Percentiles rank a stretch among this genome's conserved stretches.
These are phyloP conservation scores for Talaromyces marneffei DNA, from an alignment of 2,329 filamentous ascomycete genomes.

Conservation along the genomic window DNA sequence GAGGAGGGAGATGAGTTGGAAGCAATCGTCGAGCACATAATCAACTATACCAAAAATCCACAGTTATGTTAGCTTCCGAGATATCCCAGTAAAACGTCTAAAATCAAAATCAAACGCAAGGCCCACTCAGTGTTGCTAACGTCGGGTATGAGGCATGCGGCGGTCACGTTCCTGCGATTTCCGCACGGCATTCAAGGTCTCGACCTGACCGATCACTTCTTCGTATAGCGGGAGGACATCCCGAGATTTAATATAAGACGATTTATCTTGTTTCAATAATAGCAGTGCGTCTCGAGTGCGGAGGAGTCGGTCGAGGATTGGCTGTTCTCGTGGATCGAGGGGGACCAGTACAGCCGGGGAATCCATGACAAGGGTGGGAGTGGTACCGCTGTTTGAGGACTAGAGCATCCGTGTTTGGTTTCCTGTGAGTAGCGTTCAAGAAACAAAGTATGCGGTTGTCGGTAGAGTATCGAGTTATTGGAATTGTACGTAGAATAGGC, in stretches of 20 bases:
- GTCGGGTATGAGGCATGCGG: constrained; percentile 55
- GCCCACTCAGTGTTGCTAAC: constrained; percentile 31
- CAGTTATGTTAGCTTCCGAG: constrained; percentile 7
- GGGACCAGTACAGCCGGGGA: constrained; percentile 55
- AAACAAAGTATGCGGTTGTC: neutral
- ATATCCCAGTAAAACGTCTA: neutral
- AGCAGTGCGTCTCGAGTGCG: constrained; percentile 55
- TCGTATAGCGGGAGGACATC: constrained; percentile 59
- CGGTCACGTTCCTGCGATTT: constrained; percentile 44
- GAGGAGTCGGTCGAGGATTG: constrained; percentile 57
- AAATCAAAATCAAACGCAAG: constrained; percentile 5
- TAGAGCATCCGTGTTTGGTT: neutral
- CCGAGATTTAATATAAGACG: constrained; percentile 60
- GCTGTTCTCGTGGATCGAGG: constrained; percentile 59
- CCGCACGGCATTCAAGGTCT: constrained; percentile 54
- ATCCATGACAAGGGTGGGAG: constrained; percentile 47
- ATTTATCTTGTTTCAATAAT: constrained; percentile 55
- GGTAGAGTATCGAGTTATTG: neutral
- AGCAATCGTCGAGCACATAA: constrained; percentile 60
- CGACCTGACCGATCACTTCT: constrained; percentile 56
- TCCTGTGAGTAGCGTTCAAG: neutral
- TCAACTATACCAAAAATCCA: constrained; percentile 47
- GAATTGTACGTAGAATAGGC: too few relatives aligned
- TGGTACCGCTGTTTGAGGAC: neutral
- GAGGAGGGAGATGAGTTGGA: constrained; percentile 80